Evolutionary conservation across 2,329 filamentous ascomycete species (phyloP).

Genomic region (Alternaria sp.): DNA sequence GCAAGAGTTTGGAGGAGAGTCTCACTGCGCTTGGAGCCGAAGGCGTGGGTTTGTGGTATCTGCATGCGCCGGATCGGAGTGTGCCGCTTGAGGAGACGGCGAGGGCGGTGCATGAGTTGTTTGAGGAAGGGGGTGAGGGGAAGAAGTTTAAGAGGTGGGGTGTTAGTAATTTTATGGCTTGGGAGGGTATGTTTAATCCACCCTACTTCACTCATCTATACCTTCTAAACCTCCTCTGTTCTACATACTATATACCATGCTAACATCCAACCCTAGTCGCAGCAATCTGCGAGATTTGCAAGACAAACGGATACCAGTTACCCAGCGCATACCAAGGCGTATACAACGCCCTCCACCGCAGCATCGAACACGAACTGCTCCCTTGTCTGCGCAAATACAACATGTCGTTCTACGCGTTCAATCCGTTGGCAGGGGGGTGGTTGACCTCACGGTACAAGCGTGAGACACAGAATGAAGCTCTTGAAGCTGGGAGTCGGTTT

Average conservation of each 20-base stretch:
- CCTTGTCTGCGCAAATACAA: slow-evolving; percentile 26
- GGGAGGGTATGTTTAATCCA: slow-evolving; percentile 3
- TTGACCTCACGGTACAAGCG: slow-evolving; percentile 23
- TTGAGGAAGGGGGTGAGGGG: slow-evolving; percentile 47
- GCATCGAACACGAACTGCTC: slow-evolving; percentile 26
- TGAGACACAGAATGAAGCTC: slow-evolving; percentile 56
- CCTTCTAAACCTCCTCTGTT: no score
- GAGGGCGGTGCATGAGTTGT: slow-evolving; percentile 54
- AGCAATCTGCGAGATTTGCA: slow-evolving; percentile 55
- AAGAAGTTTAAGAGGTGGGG: slow-evolving; percentile 53
- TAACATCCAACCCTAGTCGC: slow-evolving; percentile 42
- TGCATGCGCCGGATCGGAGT: slow-evolving; percentile 55
- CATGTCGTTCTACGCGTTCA: slow-evolving; percentile 25
- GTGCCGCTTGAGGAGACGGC: slow-evolving; percentile 55
- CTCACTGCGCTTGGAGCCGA: slow-evolving; percentile 48
- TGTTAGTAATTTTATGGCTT: slow-evolving; percentile 54
- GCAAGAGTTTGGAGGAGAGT: slow-evolving; percentile 42
- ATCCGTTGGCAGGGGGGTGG: slow-evolving; percentile 27
- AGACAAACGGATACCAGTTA: slow-evolving; percentile 49
- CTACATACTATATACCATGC: no score
- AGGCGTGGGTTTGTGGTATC: slow-evolving; percentile 53
- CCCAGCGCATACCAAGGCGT: slow-evolving; percentile 56
- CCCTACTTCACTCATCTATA: no score
- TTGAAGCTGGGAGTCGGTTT: slow-evolving; percentile 50
- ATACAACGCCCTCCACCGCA: slow-evolving; percentile 26